Evolutionary conservation across 257 asterid species (phyloP).

Genomic region (Vinca minor): DNA sequence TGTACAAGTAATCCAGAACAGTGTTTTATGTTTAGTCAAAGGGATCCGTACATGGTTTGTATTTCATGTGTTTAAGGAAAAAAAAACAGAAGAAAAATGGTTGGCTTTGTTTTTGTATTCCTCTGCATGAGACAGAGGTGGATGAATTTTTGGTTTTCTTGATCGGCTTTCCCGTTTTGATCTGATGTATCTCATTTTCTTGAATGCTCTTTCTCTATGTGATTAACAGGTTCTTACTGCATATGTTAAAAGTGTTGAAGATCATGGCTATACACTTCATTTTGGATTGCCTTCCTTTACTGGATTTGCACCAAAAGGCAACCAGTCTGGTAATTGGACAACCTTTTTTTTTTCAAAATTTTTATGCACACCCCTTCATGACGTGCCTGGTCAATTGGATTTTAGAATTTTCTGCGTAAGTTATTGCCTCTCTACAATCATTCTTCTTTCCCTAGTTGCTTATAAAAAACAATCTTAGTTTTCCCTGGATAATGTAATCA

Average conservation of each 20-base stretch:
- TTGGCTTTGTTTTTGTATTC: background rate
- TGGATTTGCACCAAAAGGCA: slow-evolving; percentile 67
- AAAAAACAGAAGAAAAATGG: background rate
- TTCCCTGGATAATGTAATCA: too few species aligned
- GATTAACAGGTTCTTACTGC: slow-evolving; percentile 73
- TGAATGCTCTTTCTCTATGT: slow-evolving; percentile 13
- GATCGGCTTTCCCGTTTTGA: too few species aligned
- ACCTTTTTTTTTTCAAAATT: too few species aligned
- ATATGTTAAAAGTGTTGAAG: slow-evolving; percentile 80
- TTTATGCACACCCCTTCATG: too few species aligned
- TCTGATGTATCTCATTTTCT: too few species aligned
- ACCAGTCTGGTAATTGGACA: slow-evolving; percentile 46
- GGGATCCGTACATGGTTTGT: background rate
- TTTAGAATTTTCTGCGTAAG: too few species aligned
- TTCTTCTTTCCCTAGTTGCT: background rate
- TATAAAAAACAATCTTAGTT: too few species aligned
- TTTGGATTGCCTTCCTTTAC: slow-evolving; percentile 63
- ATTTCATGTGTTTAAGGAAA: background rate
- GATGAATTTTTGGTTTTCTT: slow-evolving; percentile 1
- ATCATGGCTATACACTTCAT: slow-evolving; percentile 85
- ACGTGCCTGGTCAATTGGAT: too few species aligned
- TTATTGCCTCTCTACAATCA: too few species aligned
- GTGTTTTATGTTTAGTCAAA: background rate
- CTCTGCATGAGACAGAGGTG: background rate
- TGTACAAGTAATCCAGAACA: background rate